Percentiles rank a stretch among this genome's conserved stretches.
These are phyloP conservation scores for Carallia pectinifolia DNA, from an alignment of 345 rosid species.

Conservation along the genomic window DNA sequence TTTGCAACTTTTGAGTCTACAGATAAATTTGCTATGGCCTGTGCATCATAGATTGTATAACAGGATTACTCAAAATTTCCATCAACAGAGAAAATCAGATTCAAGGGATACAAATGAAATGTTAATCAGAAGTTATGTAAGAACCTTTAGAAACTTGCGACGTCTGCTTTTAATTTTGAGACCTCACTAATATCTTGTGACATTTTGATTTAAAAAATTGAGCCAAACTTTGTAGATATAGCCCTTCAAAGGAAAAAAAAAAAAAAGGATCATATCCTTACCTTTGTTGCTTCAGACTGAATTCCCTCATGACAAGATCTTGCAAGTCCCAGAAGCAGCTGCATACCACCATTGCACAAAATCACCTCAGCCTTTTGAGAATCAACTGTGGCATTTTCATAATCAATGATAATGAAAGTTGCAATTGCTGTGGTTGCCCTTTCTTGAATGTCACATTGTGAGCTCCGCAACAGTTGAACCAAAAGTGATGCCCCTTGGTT, in stretches of 20 bases:
- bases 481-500: constrained; percentile 31
- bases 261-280: constrained; percentile 8
- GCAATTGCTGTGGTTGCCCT: constrained; percentile 41
- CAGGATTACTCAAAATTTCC: background rate
- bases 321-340: constrained; percentile 32
- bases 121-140: background rate
- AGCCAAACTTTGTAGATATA: background rate
- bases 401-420: constrained; percentile 40
- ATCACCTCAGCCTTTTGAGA: constrained; percentile 34
- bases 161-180: background rate
- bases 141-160: background rate
- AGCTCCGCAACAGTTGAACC: constrained; percentile 34
- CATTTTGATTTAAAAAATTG: background rate
- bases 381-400: constrained; percentile 39
- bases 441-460: constrained; percentile 39
- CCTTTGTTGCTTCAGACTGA: constrained; percentile 39
- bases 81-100: constrained; percentile 7
- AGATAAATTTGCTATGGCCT: constrained; percentile 43
- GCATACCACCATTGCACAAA: constrained; percentile 31
- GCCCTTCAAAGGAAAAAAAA: too few species aligned
- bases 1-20: constrained; percentile 40
- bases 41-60: constrained; percentile 5
- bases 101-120: constrained; percentile 3
- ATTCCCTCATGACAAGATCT: constrained; percentile 37
- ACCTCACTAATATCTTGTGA: background rate